Percentiles rank a stretch among this genome's conserved stretches.
Evolutionary conservation across 441 rosid species (phyloP).

Genomic region (Gossypium schwendimanii): DNA sequence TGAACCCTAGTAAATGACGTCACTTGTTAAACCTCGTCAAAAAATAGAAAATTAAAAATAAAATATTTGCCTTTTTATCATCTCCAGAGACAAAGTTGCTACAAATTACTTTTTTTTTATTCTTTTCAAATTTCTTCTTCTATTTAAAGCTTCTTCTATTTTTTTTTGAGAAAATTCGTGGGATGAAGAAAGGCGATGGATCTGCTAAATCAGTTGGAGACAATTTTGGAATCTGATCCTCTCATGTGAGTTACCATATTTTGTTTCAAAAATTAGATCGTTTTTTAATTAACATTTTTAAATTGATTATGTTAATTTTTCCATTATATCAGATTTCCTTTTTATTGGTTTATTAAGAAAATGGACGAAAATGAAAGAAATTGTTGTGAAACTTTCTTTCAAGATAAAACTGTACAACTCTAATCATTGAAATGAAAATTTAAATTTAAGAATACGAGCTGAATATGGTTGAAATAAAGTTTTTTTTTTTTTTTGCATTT

Average conservation of each 20-base stretch:
- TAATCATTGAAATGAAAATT: background rate
- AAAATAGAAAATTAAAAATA: no score
- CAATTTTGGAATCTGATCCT: constrained; percentile 64
- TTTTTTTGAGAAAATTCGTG: constrained; percentile 9
- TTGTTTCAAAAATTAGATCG: background rate
- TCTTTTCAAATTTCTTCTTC: no score
- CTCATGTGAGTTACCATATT: constrained; percentile 46
- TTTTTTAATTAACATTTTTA: background rate
- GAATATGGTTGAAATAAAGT: background rate
- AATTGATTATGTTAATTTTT: background rate
- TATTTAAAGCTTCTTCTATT: background rate
- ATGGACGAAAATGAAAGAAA: background rate
- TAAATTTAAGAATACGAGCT: background rate
- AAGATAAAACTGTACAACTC: background rate
- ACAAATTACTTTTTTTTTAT: no score
- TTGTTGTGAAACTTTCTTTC: background rate
- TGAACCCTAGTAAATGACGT: constrained; percentile 5
- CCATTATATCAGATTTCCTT: background rate
- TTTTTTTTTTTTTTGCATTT: background rate
- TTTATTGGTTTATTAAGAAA: background rate
- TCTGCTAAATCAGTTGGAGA: constrained; percentile 53
- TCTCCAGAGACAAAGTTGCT: no score
- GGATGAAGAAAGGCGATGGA: constrained; percentile 23
- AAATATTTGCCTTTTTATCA: background rate
- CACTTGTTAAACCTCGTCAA: background rate